Evolutionary conservation across 106 monocot genomes (phyloP).

Genomic region (Cymbidium sinense): DNA sequence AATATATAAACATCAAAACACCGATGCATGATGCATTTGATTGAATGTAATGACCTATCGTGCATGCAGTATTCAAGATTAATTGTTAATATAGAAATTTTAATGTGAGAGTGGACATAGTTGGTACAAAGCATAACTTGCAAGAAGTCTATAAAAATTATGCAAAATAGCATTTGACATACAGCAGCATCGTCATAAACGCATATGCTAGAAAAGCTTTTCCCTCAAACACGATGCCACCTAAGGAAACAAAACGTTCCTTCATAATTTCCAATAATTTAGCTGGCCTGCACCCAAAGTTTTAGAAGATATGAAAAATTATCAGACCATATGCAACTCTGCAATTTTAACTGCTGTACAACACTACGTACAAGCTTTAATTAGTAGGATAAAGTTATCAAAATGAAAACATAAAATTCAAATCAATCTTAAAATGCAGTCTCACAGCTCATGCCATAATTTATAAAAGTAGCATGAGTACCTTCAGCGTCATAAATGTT

Average conservation of each 20-base stretch:
- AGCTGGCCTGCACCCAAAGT: slow-evolving; percentile 50
- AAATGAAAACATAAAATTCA: not conserved
- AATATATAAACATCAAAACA: too few species aligned
- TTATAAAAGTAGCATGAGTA: not conserved
- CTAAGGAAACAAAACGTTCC: slow-evolving; percentile 55
- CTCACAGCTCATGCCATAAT: too few species aligned
- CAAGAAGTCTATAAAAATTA: not conserved
- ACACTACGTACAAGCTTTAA: not conserved
- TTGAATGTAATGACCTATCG: too few species aligned
- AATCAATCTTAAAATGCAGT: not conserved
- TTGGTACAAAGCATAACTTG: too few species aligned
- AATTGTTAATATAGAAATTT: not conserved
- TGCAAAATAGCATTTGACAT: slow-evolving; percentile 22
- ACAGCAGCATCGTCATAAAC: slow-evolving; percentile 73
- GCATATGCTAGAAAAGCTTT: slow-evolving; percentile 47
- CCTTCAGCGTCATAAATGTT: not conserved
- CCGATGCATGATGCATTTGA: too few species aligned
- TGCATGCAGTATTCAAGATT: not conserved
- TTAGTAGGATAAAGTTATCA: not conserved
- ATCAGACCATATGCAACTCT: not conserved
- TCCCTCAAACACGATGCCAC: slow-evolving; percentile 64
- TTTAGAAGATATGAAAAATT: not conserved
- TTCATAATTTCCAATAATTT: slow-evolving; percentile 74
- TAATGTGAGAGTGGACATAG: too few species aligned
- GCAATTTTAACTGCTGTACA: not conserved